These are phyloP conservation scores for Ustilago shanxiensis DNA, from an alignment of 1,284 basidiomycete species.

Conservation along the genomic window DNA sequence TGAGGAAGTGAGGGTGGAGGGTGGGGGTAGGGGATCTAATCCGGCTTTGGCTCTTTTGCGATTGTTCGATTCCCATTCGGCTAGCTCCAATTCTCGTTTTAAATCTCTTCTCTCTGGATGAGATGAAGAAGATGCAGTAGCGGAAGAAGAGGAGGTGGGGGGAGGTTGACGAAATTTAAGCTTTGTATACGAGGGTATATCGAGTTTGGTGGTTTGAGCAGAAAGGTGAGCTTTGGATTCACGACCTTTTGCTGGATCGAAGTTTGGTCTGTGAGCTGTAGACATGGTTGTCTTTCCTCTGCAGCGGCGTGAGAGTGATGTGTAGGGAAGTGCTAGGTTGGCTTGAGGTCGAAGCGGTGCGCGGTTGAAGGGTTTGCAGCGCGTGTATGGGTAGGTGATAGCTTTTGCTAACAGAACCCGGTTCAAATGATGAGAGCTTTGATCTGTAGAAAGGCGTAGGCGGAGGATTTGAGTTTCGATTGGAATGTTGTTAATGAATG, in stretches of 20 bases:
- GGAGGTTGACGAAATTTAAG: constrained; percentile 66
- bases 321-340: no score
- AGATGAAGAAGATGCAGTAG: constrained; percentile 1
- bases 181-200: constrained; percentile 60
- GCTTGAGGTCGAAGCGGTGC: no score
- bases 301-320: no score
- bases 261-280: constrained; percentile 67
- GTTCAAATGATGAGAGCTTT: no score
- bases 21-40: constrained; percentile 2
- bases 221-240: constrained; percentile 52
- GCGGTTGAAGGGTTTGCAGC: no score
- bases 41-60: constrained; percentile 28
- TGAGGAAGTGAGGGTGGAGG: background rate
- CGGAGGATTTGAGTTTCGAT: no score
- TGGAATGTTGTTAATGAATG: background rate
- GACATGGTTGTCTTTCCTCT: constrained; percentile 49
- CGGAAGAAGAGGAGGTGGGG: constrained; percentile 14
- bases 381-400: no score
- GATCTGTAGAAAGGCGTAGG: no score
- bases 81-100: constrained; percentile 57
- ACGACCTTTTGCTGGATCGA: constrained; percentile 61
- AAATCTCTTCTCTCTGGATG: constrained; percentile 44
- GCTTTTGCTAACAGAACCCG: no score
- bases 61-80: constrained; percentile 54
- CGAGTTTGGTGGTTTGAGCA: constrained; percentile 23